Evolutionary conservation across 441 rosid species (phyloP), one percentile per base, ranked within the genome.

Genomic region (Pelargonium fulgidum): DNA sequence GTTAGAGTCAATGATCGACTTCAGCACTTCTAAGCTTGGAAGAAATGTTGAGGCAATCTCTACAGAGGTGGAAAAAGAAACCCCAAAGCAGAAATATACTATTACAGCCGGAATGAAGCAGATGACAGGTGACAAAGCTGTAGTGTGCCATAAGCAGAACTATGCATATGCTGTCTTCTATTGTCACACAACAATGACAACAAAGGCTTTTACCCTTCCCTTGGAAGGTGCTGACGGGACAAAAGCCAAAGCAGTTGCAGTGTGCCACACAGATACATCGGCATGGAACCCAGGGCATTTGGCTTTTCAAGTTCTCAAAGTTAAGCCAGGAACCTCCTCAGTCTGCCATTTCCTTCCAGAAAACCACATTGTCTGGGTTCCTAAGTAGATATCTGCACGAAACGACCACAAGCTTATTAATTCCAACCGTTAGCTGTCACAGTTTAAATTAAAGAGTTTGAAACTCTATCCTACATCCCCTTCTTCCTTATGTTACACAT

Each of bases 1-100:
- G 45, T 45, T 80, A 33, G 83, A 80, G 52, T 73, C 70, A 3
- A 74, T 77, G 78, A 56, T 74, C 3, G 78, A 77, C 62, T 77
- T 74, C 48, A 67, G 67, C 54, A 69, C 67, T 24, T 62, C 72
- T 33, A 72, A 66, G 67, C 70, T 77, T 5, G 77, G 80, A 50
- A 58, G 67, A 12, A 64, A 72, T 16, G 12, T 74, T 47, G 42
- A 67, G 50, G 76, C 63, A 13, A 63, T 77, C 13, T 68, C 72
- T 4, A 77, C 83, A n/a, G 63, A 76, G 22, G 69, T 66, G 16
- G 44, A 50, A 1, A 69, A 17, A 54, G 68, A 56, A 61, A 45
- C 48, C 4, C 9, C 2, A 29, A 14, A 22, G 68, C 75, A 64
- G 70, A 45, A 41, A 66, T 72, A 58, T 17, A 58, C 33, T 8